Conservation (phyloP, 495 filamentous ascomycete genomes). For the Glutinoglossum americanum region DNA sequence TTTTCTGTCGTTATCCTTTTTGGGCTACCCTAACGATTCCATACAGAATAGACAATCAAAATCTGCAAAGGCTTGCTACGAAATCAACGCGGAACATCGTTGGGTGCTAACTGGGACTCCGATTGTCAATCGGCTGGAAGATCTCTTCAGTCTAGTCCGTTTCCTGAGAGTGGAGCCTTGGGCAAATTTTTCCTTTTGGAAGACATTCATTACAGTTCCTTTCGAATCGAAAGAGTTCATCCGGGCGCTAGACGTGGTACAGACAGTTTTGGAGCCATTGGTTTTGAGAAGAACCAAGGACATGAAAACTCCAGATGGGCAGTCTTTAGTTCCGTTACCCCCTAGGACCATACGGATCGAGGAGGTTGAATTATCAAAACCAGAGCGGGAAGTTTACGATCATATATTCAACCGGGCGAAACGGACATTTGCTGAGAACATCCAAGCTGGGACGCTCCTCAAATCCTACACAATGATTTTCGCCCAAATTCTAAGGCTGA, state of each 20-base stretch:
- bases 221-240: slow-evolving; percentile 91
- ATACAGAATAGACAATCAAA: slow-evolving; percentile 25
- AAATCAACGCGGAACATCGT: slow-evolving; percentile 60
- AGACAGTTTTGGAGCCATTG: slow-evolving; percentile 85
- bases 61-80: slow-evolving; percentile 82
- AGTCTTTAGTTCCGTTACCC: slow-evolving; percentile 71
- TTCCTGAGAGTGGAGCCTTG: slow-evolving; percentile 90
- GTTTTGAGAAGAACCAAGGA: slow-evolving; percentile 92
- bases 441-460: slow-evolving; percentile 79
- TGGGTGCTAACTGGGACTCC: slow-evolving; percentile 93
- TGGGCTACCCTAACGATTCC: not conserved
- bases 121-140: slow-evolving; percentile 89
- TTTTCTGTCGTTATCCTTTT: slow-evolving; percentile 39
- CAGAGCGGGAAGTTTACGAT: slow-evolving; percentile 80
- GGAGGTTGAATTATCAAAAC: slow-evolving; percentile 58
- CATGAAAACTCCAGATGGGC: slow-evolving; percentile 87
- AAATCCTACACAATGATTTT: slow-evolving; percentile 93
- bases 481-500: slow-evolving; percentile 82
- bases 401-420: slow-evolving; percentile 69
- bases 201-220: slow-evolving; percentile 91
- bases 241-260: slow-evolving; percentile 84
- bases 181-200: slow-evolving; percentile 98
- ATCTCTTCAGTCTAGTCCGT: slow-evolving; percentile 83
- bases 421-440: slow-evolving; percentile 57
- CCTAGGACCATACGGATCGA: slow-evolving; percentile 61